Evolutionary conservation across 176 grass and related monocot genomes (phyloP), one percentile per base, ranked within the genome.

Genomic region (Carex littledalei): DNA sequence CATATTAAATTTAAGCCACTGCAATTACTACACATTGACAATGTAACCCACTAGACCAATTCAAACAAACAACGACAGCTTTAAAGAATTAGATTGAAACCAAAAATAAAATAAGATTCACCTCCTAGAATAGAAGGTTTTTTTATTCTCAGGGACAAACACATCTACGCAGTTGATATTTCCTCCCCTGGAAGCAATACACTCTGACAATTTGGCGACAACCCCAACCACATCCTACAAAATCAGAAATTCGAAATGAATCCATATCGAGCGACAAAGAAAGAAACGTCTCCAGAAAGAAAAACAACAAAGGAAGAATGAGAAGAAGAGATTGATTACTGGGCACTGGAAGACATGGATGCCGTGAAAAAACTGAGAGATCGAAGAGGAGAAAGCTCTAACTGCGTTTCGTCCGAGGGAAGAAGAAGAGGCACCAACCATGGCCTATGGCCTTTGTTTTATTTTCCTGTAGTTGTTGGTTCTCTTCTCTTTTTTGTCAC

Each of bases 111-210:
- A 32, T 78, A 9, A 58, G 50, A 53, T 43, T 8, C 35, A 91
- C 94, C 92, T 93, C 72, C 92, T 92, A 39, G 92, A 93, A 85
- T 98, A 98, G 80, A 98, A 98, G 26, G 90, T 59, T 53, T 87
- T 89, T 68, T 84, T 88, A 57, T 94, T 65, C 34, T 89, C 89
- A 34, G 95, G 95, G 24, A 98, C 92, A 80, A 98, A 98, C 80
- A 98, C 94, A 84, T 97, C 91, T 53, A 97, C 89, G 84, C 87
- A 89, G 87, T 94, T 90, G 81, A 97, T 97, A 88, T 92, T 97
- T 31, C 94, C 94, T 78, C 95, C 95, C 60, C 86, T 85, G 18
- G 93, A 94, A 66, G 95, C 89, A 78, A 94, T 98, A 86, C 95
- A 93, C 50, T 98, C 92, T 4, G 92, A 91, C 16, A 98, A 81